Evolutionary conservation across 768 basidiomycete species (phyloP).

Genomic region (Lactarius indigo): DNA sequence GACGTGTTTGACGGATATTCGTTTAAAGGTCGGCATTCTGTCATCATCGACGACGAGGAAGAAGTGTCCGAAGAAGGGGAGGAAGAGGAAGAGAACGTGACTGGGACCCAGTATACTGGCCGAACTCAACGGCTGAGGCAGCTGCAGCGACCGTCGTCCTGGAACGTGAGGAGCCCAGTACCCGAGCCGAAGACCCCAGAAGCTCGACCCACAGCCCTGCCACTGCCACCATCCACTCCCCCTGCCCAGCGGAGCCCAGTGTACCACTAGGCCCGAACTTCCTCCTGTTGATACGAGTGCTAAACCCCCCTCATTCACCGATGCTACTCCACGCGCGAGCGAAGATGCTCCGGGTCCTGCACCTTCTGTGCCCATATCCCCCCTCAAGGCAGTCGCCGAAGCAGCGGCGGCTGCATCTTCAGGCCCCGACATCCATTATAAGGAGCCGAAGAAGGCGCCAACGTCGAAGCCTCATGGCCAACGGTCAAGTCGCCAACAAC

Average conservation of each 20-base stretch:
- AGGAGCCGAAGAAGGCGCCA: constrained; percentile 21
- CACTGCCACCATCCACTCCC: constrained; percentile 27
- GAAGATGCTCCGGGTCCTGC: constrained; percentile 5
- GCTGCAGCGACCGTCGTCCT: constrained; percentile 32
- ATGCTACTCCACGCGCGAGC: constrained; percentile 22
- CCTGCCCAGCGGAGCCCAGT: constrained; percentile 18
- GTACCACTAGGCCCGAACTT: constrained; percentile 6
- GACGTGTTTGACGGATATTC: constrained; percentile 95
- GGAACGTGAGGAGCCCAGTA: constrained; percentile 32
- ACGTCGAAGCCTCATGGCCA: constrained; percentile 23
- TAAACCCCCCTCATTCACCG: constrained; percentile 15
- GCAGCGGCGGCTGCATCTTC: constrained; percentile 21
- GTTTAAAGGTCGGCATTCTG: constrained; percentile 82
- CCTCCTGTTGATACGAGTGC: constrained; percentile 11
- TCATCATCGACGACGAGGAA: constrained; percentile 70
- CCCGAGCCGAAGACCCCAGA: constrained; percentile 75
- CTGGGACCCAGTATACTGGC: constrained; percentile 23
- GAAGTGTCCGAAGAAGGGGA: constrained; percentile 52
- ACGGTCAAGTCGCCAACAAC: constrained; percentile 29
- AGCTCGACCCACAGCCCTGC: constrained; percentile 45
- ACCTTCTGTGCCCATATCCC: constrained; percentile 10
- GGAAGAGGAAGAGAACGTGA: constrained; percentile 36
- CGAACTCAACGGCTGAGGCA: constrained; percentile 22
- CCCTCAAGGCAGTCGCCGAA: constrained; percentile 11
- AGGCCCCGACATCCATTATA: constrained; percentile 19